Evolutionary conservation across 257 asterid genomes (phyloP), one percentile per base, ranked within the genome.

Genomic region (Primulina tabacum): DNA sequence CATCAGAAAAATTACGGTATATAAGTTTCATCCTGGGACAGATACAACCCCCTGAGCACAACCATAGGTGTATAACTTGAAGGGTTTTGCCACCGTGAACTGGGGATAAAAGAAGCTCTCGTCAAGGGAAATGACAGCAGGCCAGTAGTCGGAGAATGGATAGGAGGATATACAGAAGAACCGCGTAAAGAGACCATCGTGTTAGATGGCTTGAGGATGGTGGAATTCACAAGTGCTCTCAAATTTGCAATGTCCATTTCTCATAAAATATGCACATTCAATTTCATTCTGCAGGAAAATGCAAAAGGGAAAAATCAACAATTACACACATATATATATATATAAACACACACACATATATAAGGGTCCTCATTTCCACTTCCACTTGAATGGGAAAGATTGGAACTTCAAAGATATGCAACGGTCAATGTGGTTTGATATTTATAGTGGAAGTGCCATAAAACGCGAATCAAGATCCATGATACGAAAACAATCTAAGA

Each of bases 151-250:
- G 96, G 92, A 71, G 98, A 88, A 70, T 85, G 92, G 71, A 86
- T 79, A 21, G 92, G 75, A 75, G 97, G 95, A 87, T 95, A 92
- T 67, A 85, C 89, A 75, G 97, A 85, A 82, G 99, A 92, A 57
- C 96, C 95, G 34, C 92, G 92, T 71, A 92, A 68, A 68, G 98
- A 71, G 73, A 92, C 95, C 98, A 89, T 89, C 92, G 82, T 84
- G 79, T 84, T 88, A 65, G 97, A 87, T 66, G 96, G 98, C n/a
- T 80, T 88, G 97, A 65, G 99, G 96, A 78, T 95, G 99, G 82
- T 95, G 86, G 81, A 83, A 95, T 82, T 92, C 92, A 80, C 99
- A 95, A 73, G 97, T 89, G 86, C 86, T 82, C 74, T 96, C 98
- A 77, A 88, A 95, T 82, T 95, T 92, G 90, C 99, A 95, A 66